phyloP scores from a whole-genome alignment of 306 rosid species.

The Styphnolobium japonicum region DNA sequence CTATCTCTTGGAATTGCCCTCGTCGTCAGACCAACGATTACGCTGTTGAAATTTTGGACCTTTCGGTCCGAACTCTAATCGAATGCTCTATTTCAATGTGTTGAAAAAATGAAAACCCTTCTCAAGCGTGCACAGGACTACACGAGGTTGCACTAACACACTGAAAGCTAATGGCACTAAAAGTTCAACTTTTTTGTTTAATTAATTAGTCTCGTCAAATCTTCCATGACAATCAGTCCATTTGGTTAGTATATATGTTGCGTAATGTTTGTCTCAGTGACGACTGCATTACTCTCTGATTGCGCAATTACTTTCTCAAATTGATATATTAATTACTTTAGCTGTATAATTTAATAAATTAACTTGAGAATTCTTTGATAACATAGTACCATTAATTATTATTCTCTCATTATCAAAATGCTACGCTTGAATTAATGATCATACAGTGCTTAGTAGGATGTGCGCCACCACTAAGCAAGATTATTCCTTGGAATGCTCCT shows the following conservation, averaged over 20 bases:
- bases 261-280: conserved; percentile 31
- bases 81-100: neutral
- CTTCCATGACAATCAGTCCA: neutral
- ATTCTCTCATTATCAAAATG: neutral
- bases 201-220: neutral
- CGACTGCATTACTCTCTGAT: conserved; percentile 40
- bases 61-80: neutral
- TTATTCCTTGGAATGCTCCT: neutral
- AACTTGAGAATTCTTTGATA: neutral
- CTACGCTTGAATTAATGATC: neutral
- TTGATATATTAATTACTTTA: neutral
- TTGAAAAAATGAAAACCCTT: neutral
- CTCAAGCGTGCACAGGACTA: conserved; percentile 13
- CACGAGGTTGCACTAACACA: conserved; percentile 11
- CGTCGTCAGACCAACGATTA: conserved; percentile 13
- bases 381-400: neutral
- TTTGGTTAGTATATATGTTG: neutral
- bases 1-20: neutral
- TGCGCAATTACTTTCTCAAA: conserved; percentile 2
- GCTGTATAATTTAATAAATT: neutral
- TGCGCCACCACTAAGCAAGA: neutral
- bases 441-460: neutral
- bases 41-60: conserved; percentile 23
- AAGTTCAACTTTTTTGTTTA: neutral
- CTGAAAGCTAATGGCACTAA: neutral